Evolutionary conservation across 139 green algal species (phyloP).

Genomic region (Picochlorum costavermella): DNA sequence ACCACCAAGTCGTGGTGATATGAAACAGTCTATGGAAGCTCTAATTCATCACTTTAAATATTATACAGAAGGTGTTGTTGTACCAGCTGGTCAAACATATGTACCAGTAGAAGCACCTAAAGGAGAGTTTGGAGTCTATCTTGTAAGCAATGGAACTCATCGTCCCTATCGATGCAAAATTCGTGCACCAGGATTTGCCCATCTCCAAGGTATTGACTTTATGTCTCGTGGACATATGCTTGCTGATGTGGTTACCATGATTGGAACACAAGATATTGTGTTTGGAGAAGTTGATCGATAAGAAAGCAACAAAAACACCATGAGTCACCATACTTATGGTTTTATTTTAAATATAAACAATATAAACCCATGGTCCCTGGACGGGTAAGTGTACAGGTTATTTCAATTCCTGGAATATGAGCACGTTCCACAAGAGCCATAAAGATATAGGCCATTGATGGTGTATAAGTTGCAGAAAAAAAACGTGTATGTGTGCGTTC

Average conservation of each 20-base stretch:
- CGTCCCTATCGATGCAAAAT: constrained; percentile 33
- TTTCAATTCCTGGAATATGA: not conserved
- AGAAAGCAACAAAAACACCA: not conserved
- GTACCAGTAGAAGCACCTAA: constrained; percentile 41
- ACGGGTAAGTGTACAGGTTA: not conserved
- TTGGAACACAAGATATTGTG: constrained; percentile 79
- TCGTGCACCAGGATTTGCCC: constrained; percentile 24
- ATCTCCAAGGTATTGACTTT: constrained; percentile 57
- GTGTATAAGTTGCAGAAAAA: constrained; percentile 6
- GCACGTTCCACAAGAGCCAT: not conserved
- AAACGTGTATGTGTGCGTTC: constrained; percentile 17
- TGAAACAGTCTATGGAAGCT: constrained; percentile 81
- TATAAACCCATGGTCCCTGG: not conserved
- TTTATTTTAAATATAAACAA: constrained; percentile 6
- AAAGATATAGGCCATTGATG: not conserved
- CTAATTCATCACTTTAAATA: constrained; percentile 84
- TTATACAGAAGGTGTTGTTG: constrained; percentile 47
- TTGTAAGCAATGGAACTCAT: constrained; percentile 72
- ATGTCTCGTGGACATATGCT: constrained; percentile 66
- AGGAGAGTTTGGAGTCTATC: constrained; percentile 81
- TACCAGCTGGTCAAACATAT: constrained; percentile 32
- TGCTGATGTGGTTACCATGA: constrained; percentile 79
- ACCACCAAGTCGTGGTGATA: constrained; percentile 45
- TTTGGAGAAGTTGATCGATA: constrained; percentile 69
- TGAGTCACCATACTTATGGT: constrained; percentile 8